Evolutionary conservation across 2,329 filamentous ascomycete species (phyloP), one percentile per base, ranked within the genome.

Genomic region (Coniochaeta sp.): DNA sequence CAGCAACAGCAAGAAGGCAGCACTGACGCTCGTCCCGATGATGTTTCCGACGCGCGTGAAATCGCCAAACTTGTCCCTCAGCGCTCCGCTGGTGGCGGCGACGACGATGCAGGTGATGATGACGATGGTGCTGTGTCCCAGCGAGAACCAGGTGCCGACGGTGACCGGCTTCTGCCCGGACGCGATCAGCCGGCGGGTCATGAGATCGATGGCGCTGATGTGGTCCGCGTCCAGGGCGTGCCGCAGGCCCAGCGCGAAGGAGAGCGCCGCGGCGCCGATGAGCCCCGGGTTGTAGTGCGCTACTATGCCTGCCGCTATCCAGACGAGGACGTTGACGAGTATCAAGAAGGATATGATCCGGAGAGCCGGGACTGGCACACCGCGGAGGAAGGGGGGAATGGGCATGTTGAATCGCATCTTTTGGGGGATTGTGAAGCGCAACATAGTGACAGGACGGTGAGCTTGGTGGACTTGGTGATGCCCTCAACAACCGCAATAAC

Each of bases 171-270:
- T 85, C 70, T 95, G 91, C 19, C 91, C 92, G 0, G 90, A 84
- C 0, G 93, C 93, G 40, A 98, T 86, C 26, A 98, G 84, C 7
- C 93, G 87, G 3, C 95, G 84, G 0, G 95, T 98, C 88, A 96
- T 96, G 40, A 98, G 83, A 74, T 98, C 93, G 68, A 98, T 99
- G 64, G 93, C 93, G 67, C 75, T 75, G 68, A 82, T 84, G 72
- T 98, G 95, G 74, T 98, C 93, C n/a, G 93, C 95, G 70, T 98
- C 95, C 52, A 98, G 85, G n/a, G 93, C 93, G 78, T 98, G 93
- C 47, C 93, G 89, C 14, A 98, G 82, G 2, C 93, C 93, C 12
- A 98, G 83, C 0, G 91, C 91, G 73, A 96, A 98, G 28, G 93
- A 88, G 0, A 98, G 83, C 1, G 93, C 86, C 1, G 92, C 91